Percentiles rank a stretch among this genome's conserved stretches.
Conservation (phyloP, 2,329 filamentous ascomycete genomes). For the Arthrobotrys iridis region DNA sequence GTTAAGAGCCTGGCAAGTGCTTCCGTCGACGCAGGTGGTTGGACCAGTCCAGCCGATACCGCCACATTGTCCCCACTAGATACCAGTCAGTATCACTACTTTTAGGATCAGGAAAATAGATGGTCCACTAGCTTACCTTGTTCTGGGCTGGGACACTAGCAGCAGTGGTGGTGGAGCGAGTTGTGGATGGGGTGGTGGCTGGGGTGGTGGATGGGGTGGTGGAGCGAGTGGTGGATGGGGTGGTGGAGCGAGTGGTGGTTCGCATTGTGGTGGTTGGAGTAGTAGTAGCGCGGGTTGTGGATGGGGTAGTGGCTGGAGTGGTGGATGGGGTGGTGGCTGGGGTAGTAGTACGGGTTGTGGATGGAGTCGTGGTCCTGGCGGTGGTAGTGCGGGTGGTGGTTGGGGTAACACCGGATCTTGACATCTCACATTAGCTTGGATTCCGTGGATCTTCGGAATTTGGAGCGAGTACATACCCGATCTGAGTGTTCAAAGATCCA, state of each 20-base stretch:
- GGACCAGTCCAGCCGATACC: conserved; percentile 55
- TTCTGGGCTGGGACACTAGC: not conserved
- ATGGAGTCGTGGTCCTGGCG: not conserved
- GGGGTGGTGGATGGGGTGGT: not conserved
- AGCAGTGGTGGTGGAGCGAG: not conserved
- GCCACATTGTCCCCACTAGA: conserved; percentile 58
- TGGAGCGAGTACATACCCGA: conserved; percentile 58
- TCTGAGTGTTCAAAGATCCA: conserved; percentile 63
- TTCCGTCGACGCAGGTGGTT: conserved; percentile 24
- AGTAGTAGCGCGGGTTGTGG: not conserved
- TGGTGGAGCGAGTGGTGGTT: not conserved
- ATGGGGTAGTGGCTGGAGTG: conserved; percentile 8
- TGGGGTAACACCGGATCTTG: conserved; percentile 27
- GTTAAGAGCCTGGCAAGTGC: conserved; percentile 40
- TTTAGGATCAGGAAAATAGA: not conserved
- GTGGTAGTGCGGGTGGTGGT: conserved; percentile 13
- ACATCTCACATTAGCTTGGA: not conserved
- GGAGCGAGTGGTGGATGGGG: conserved; percentile 4
- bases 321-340: conserved; percentile 14
- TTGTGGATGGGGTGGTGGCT: not conserved
- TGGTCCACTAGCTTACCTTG: conserved; percentile 1
- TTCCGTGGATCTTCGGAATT: too few species aligned
- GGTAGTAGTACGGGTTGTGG: not conserved
- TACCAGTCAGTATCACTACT: not conserved
- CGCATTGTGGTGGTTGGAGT: not conserved